phyloP scores from a whole-genome alignment of 2,329 filamentous ascomycete genomes.

The Rosellinia necatrix region DNA sequence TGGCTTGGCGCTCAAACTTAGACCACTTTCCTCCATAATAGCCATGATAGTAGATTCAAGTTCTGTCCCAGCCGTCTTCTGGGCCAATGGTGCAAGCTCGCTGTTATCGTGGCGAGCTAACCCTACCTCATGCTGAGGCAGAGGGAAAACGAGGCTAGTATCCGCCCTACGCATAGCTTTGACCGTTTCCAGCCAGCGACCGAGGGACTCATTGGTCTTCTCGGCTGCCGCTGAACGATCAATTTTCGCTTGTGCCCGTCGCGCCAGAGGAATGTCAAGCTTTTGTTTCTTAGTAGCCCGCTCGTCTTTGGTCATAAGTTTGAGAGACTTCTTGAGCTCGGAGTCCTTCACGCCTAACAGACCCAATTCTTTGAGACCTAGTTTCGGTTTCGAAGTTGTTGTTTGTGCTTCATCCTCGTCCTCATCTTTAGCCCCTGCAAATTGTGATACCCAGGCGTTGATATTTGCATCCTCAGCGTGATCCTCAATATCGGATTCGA shows the following conservation, averaged over 20 bases:
- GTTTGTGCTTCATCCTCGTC: constrained; percentile 55
- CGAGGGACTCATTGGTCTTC: constrained; percentile 88
- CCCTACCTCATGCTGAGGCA: constrained; percentile 71
- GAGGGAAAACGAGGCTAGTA: constrained; percentile 78
- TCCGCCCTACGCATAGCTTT: constrained; percentile 92
- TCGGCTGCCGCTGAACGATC: constrained; percentile 83
- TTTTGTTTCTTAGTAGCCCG: constrained; percentile 66
- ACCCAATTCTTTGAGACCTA: constrained; percentile 75
- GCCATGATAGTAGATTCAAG: constrained; percentile 84
- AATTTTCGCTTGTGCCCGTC: constrained; percentile 82
- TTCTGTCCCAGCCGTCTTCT: constrained; percentile 72
- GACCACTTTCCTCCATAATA: constrained; percentile 87
- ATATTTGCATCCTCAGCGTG: constrained; percentile 57
- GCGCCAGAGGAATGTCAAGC: constrained; percentile 80
- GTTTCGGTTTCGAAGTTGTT: constrained; percentile 64
- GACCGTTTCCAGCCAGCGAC: constrained; percentile 92
- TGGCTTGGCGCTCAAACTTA: constrained; percentile 60
- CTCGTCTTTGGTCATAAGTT: constrained; percentile 70
- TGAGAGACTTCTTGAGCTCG: constrained; percentile 77
- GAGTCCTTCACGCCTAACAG: constrained; percentile 74
- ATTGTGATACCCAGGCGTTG: constrained; percentile 61
- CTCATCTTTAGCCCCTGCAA: constrained; percentile 66
- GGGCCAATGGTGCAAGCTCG: constrained; percentile 67
- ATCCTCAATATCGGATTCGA: constrained; percentile 50
- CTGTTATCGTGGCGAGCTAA: constrained; percentile 62